phyloP scores from a whole-genome alignment of 257 asterid species.

The Galeopsis tetrahit region DNA sequence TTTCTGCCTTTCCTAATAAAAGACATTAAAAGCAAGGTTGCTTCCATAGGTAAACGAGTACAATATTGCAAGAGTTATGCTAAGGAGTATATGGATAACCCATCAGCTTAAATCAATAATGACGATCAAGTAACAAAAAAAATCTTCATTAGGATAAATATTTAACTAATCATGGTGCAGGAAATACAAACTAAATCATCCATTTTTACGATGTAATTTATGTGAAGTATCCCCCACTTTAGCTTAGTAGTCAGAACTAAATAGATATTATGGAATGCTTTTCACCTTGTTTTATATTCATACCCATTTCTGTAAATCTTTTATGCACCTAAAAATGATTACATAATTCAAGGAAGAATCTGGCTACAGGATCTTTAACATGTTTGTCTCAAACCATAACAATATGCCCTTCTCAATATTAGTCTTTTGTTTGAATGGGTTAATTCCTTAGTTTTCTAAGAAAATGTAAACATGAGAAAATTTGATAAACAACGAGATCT shows the following conservation, averaged over 20 bases:
- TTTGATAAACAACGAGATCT: neutral
- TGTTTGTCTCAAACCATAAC: neutral
- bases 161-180: constrained; percentile 6
- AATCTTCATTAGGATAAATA: neutral
- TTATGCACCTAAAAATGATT: constrained; percentile 1
- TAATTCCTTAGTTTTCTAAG: neutral
- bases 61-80: neutral
- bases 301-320: neutral
- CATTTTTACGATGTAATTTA: neutral
- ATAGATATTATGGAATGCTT: neutral
- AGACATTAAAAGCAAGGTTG: constrained; percentile 3
- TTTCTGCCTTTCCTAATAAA: neutral
- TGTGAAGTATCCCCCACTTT: neutral
- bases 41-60: neutral
- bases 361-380: neutral
- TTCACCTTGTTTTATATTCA: neutral
- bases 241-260: constrained; percentile 3
- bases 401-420: constrained; percentile 11
- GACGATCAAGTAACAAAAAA: constrained; percentile 16
- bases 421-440: neutral
- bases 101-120: constrained; percentile 10
- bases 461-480: neutral
- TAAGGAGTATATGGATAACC: neutral
- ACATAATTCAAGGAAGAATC: constrained; percentile 7
- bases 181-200: constrained; percentile 10